Evolutionary conservation across 441 rosid species (phyloP).

Genomic region (Cnidoscolus chayamansa): DNA sequence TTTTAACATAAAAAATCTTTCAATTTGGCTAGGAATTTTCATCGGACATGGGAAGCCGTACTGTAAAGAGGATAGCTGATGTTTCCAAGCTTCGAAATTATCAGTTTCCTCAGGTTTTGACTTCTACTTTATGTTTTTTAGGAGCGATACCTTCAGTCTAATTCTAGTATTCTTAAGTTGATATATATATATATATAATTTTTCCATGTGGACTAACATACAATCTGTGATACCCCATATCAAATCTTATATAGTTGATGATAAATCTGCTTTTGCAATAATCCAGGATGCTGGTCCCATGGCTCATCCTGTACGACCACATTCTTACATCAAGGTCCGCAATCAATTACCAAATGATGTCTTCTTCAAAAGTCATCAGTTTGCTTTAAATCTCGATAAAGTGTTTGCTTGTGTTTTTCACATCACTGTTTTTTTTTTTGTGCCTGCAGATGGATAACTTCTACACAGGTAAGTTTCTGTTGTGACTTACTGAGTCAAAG

Average conservation of each 20-base stretch:
- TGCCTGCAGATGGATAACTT: conserved; percentile 91
- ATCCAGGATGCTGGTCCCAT: conserved; percentile 96
- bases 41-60: conserved; percentile 96
- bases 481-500: conserved; percentile 1
- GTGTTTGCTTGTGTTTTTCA: conserved; percentile 20
- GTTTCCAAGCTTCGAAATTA: conserved; percentile 84
- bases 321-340: conserved; percentile 94
- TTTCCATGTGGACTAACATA: neutral
- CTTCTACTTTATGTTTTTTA: conserved; percentile 4
- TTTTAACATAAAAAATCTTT: neutral
- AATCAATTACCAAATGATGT: neutral
- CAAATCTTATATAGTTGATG: conserved; percentile 11
- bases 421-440: conserved; percentile 17
- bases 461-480: conserved; percentile 76
- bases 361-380: neutral
- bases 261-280: conserved; percentile 19
- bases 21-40: conserved; percentile 70
- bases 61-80: conserved; percentile 93
- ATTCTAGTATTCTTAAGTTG: neutral
- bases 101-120: conserved; percentile 86
- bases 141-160: neutral
- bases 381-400: conserved; percentile 6
- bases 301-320: conserved; percentile 99
- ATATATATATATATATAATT: no score
- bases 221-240: neutral